These are phyloP conservation scores for Harrya chromipes DNA, from an alignment of 768 basidiomycete genomes.

Conservation along the genomic window DNA sequence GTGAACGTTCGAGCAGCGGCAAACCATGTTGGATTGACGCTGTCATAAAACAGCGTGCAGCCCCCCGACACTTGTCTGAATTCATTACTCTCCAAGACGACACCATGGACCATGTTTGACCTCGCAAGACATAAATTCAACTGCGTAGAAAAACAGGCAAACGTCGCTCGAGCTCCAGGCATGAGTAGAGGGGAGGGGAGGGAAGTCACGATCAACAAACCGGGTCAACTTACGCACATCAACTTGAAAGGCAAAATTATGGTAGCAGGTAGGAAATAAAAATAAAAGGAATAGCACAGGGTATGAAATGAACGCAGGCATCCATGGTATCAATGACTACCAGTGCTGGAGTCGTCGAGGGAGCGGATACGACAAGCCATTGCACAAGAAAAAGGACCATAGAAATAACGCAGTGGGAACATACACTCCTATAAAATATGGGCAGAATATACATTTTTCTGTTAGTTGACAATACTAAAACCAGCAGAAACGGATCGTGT, in stretches of 20 bases:
- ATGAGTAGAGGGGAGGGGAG: not conserved
- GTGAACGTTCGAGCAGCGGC: too few species aligned
- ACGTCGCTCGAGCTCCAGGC: constrained; percentile 24
- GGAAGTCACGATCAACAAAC: not conserved
- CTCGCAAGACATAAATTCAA: not conserved
- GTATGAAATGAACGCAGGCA: constrained; percentile 15
- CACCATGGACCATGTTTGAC: too few species aligned
- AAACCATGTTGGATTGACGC: too few species aligned
- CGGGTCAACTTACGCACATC: too few species aligned
- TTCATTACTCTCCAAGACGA: not conserved
- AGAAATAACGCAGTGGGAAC: not conserved
- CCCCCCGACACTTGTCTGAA: too few species aligned
- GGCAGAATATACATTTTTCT: constrained; percentile 15
- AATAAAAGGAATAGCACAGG: constrained; percentile 2
- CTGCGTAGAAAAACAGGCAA: constrained; percentile 7
- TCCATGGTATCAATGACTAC: constrained; percentile 22
- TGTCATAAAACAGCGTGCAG: too few species aligned
- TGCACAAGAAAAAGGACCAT: not conserved
- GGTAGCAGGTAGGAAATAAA: not conserved
- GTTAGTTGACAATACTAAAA: not conserved
- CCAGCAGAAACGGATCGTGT: not conserved
- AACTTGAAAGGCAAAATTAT: too few species aligned
- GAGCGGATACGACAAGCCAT: constrained; percentile 3
- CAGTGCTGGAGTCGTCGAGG: not conserved
- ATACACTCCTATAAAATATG: constrained; percentile 8